Evolutionary conservation across 1,284 basidiomycete genomes (phyloP).

Genomic region (Tilletiaria anomala): DNA sequence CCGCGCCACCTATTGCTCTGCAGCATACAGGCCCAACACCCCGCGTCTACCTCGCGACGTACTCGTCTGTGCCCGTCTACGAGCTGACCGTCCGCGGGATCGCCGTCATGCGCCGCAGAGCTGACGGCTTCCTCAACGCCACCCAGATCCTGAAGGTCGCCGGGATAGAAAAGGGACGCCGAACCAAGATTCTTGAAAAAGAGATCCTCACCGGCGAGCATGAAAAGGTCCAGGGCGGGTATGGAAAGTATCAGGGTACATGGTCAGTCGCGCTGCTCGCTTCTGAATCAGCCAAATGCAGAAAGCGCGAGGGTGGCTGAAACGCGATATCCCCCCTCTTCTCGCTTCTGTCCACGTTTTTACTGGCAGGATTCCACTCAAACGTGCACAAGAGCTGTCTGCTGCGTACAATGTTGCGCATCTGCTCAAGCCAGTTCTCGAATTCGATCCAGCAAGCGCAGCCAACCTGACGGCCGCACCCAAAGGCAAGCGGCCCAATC

Average conservation of each 20-base stretch:
- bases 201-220: conserved; percentile 90
- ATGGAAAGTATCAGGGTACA: conserved; percentile 98
- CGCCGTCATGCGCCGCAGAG: conserved; percentile 89
- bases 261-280: conserved; percentile 56
- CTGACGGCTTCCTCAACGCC: conserved; percentile 83
- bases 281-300: background rate
- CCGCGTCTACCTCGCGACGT: conserved; percentile 37
- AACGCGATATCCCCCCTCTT: background rate
- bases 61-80: conserved; percentile 43
- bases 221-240: conserved; percentile 98
- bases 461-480: conserved; percentile 17
- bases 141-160: conserved; percentile 99
- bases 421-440: conserved; percentile 33
- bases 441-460: conserved; percentile 32
- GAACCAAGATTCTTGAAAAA: conserved; percentile 95
- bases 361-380: conserved; percentile 20
- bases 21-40: conserved; percentile 6
- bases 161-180: conserved; percentile 85
- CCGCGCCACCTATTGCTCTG: background rate
- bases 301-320: too few relatives aligned
- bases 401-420: conserved; percentile 36
- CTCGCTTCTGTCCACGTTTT: background rate
- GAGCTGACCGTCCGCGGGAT: conserved; percentile 66
- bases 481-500: conserved; percentile 7
- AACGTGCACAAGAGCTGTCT: conserved; percentile 32